Base-by-base conservation (phyloP, 1,284 basidiomycete genomes). In the Pascua guehoae region DNA sequence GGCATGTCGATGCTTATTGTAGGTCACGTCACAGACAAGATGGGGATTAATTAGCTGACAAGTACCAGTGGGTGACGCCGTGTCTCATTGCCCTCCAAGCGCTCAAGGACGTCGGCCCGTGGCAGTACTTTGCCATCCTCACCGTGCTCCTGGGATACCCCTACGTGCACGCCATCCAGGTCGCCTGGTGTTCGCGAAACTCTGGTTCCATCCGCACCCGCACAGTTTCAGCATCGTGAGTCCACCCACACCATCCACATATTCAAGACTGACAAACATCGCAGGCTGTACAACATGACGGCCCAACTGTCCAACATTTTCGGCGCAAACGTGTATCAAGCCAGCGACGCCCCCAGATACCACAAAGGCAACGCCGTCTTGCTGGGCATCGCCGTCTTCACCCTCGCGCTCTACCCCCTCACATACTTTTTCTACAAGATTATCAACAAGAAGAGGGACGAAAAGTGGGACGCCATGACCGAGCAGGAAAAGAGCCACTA, bases 251-350 rank as follows among this genome's bases (percentile, higher is more conserved):
- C 66, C 64, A 0, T 7, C 24, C 24, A 32, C 24, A 4, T 7
- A 7, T 32, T 32, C 24, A 7, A 32, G 7, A 7, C 24, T 32
- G 24, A 32, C 24, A 32, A 32, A 32, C 24, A 3, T 32, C 24
- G 24, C 24, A 32, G 24, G 24, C 47, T 71, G 2, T 71, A 73
- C 64, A 73, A 73, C 65, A 71, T 71, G 66, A 54, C 59, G 15
- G 70, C 71, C 11, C 71, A 73, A 54, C 61, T 63, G 12, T 58
- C 58, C 9, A 63, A 65, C 5, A 58, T 73, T n/a, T 56, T 71
- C n/a, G 66, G 64, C 11, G 61, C 64, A 36, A 73, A 73, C 56
- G 55, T 73, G 18, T 73, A 73, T 53, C 68, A 69, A 49, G 53
- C 66, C 5, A 47, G 38, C 51, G 66, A 69, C 47, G 47, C 54